Percentiles rank a stretch among this genome's conserved stretches.
Conservation (phyloP, 306 rosid species). For the Abrus pulchellus region DNA sequence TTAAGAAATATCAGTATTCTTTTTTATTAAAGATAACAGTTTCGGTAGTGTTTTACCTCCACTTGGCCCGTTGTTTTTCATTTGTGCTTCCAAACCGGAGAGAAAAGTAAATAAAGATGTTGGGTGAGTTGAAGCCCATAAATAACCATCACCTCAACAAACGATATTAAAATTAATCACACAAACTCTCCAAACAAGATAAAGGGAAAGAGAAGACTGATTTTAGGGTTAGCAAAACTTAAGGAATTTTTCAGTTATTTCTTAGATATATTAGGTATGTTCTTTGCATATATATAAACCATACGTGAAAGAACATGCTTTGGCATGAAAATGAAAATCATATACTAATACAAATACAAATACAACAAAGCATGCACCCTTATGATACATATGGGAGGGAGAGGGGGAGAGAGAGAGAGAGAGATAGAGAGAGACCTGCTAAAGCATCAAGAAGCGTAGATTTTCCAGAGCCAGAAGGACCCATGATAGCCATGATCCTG, state of each 20-base stretch:
- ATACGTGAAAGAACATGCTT: not conserved
- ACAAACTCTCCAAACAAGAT: not conserved
- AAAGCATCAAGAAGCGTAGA: slow-evolving; percentile 93
- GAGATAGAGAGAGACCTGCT: slow-evolving; percentile 63
- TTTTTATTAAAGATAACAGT: not conserved
- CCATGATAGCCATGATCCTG: slow-evolving; percentile 91
- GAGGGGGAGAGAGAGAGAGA: not conserved
- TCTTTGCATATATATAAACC: not conserved
- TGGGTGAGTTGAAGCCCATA: too few species aligned
- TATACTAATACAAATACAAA: not conserved
- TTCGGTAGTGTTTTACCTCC: not conserved
- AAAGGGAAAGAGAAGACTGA: not conserved
- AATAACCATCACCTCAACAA: too few species aligned
- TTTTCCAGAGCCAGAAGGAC: slow-evolving; percentile 98
- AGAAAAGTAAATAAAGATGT: not conserved
- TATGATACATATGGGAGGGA: not conserved
- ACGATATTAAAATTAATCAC: too few species aligned
- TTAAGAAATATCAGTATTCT: not conserved
- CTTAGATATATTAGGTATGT: not conserved
- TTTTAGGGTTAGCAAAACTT: not conserved
- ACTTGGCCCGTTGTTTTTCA: not conserved
- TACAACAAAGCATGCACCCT: not conserved
- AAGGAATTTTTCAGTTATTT: not conserved
- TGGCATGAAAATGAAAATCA: not conserved
- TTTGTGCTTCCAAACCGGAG: not conserved